Percentiles rank a stretch among this genome's conserved stretches.
Evolutionary conservation across 257 asterid species (phyloP).

Genomic region (Solanum rostratum): DNA sequence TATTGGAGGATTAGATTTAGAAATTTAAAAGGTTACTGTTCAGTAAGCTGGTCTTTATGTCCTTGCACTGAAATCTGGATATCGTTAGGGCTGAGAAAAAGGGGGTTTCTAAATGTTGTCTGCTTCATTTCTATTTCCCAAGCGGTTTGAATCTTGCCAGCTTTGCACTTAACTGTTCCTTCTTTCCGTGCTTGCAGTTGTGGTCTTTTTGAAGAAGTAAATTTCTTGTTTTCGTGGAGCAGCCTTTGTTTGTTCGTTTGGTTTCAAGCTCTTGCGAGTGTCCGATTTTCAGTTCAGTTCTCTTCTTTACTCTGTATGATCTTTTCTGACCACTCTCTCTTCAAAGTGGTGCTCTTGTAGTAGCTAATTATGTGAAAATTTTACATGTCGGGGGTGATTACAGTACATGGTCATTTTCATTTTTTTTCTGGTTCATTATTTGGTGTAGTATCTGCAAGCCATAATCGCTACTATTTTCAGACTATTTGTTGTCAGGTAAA

Average conservation of each 20-base stretch:
- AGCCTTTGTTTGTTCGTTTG: too few relatives aligned
- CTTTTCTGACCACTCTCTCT: too few relatives aligned
- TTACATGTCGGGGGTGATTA: not conserved
- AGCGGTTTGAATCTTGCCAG: not conserved
- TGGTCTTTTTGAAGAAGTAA: not conserved
- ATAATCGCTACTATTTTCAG: too few relatives aligned
- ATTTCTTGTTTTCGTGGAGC: not conserved
- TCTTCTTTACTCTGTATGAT: too few relatives aligned
- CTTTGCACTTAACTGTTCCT: not conserved
- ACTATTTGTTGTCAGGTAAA: not conserved
- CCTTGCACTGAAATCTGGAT: not conserved
- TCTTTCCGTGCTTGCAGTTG: not conserved
- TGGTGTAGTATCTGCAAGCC: not conserved
- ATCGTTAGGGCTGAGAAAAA: not conserved
- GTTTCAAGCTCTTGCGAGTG: not conserved
- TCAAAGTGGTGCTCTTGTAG: too few relatives aligned
- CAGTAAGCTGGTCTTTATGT: not conserved
- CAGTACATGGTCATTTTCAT: not conserved
- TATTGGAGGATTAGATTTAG: not conserved
- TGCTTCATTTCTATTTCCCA: not conserved
- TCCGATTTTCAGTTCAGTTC: too few relatives aligned
- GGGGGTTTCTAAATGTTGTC: not conserved
- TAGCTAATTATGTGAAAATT: not conserved
- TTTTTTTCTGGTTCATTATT: not conserved
- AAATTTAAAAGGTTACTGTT: not conserved